phyloP scores from a whole-genome alignment of 2,329 filamentous ascomycete genomes.

The Colletotrichum somersetense region DNA sequence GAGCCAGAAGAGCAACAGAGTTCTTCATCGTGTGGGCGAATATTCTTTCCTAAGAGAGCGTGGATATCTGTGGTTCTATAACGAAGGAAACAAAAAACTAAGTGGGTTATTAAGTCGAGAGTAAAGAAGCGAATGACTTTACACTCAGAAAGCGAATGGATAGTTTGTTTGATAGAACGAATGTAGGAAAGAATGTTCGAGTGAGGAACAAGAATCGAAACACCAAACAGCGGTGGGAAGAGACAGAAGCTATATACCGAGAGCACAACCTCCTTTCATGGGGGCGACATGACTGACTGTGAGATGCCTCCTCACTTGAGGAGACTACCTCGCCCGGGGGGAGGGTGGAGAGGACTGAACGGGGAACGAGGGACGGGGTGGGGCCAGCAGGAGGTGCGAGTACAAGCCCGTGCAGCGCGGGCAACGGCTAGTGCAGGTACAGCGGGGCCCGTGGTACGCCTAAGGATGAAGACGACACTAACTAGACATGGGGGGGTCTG shows the following conservation, averaged over 20 bases:
- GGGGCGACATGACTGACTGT: slow-evolving; percentile 22
- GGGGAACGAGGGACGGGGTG: slow-evolving; percentile 31
- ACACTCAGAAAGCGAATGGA: slow-evolving; percentile 54
- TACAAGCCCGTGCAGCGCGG: slow-evolving; percentile 21
- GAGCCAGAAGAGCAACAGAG: slow-evolving; percentile 60
- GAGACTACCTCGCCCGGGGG: slow-evolving; percentile 14
- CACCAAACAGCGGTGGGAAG: slow-evolving; percentile 34
- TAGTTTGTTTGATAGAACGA: slow-evolving; percentile 48
- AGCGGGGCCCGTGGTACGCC: slow-evolving; percentile 36
- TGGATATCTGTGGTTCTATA: slow-evolving; percentile 30
- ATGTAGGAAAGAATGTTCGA: slow-evolving; percentile 45
- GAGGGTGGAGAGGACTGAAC: slow-evolving; percentile 25
- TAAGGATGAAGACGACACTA: slow-evolving; percentile 32
- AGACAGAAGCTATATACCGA: slow-evolving; percentile 42
- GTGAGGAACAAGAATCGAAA: slow-evolving; percentile 41
- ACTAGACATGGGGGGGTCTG: slow-evolving; percentile 32
- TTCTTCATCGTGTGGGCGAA: slow-evolving; percentile 62
- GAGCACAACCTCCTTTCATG: slow-evolving; percentile 22
- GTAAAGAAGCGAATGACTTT: slow-evolving; percentile 71
- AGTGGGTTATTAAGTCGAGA: slow-evolving; percentile 42
- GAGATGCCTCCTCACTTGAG: slow-evolving; percentile 38
- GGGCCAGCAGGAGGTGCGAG: slow-evolving; percentile 15
- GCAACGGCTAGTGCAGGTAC: slow-evolving; percentile 28
- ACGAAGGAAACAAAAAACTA: slow-evolving; percentile 38
- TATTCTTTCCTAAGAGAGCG: slow-evolving; percentile 32